Evolutionary conservation across 164 flowering plant species (phyloP), one percentile per base, ranked within the genome.

Genomic region (Aristolochia californica): DNA sequence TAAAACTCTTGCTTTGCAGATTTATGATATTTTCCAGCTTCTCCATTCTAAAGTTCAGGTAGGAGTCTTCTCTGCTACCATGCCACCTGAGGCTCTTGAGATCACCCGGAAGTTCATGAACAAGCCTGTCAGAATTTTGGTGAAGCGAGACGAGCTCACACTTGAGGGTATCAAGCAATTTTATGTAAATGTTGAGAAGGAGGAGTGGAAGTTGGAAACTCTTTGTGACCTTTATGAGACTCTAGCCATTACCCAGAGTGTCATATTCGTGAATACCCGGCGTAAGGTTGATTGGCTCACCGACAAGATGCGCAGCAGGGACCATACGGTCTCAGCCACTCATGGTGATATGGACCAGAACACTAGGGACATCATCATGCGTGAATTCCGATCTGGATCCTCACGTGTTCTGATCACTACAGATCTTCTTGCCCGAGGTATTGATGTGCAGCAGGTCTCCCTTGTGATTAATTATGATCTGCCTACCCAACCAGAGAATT

Each of bases 121-220:
- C 73, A 82, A 76, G 50, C 87, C 84, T n/a, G 84, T 82, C 51
- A 77, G 87, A 65, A 82, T 82, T 55, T 62, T 82, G 27, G 87
- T 79, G 47, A 79, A 82, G 77, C 75, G 84, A 43, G 82, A 82
- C 55, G 87, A 82, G 73, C 84, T 82, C 63, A 82, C 87, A 44
- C 84, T 87, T 26, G 95, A 88, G 71, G 94, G 94, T 74, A 88
- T 88, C 61, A 88, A 88, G 72, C 96, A 88, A 61, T 88, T 88
- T 44, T 72, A 79, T 60, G 88, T 88, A 43, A 77, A 82, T 55
- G 94, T 88, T 54, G 96, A 88, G 17, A 88, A 79, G 74, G 93
- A 88, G 61, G 93, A 85, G 0, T 85, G 90, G 93, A 85, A 83
- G 67, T 79, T 88, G 17, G 96, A 85, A 34, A 85, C 90, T 9